These are phyloP conservation scores for Cutaneotrichosporon sp. DNA, from an alignment of 1,284 basidiomycete genomes.

Conservation along the genomic window DNA sequence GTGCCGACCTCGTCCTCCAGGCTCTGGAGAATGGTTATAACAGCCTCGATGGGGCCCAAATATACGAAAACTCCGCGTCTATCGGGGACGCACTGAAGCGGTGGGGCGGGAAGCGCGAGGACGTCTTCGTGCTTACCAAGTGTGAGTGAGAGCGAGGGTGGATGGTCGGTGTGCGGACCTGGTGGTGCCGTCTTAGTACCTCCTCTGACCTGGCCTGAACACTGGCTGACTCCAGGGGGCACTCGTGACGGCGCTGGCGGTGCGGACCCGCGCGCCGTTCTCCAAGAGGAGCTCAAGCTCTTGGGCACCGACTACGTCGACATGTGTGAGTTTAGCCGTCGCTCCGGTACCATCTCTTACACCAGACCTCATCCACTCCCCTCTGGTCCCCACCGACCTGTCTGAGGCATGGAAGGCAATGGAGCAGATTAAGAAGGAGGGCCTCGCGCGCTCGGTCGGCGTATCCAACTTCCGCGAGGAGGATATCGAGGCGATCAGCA, in stretches of 20 bases:
- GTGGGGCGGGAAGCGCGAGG: conserved; percentile 54
- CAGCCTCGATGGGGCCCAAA: conserved; percentile 38
- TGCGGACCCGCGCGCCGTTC: conserved; percentile 32
- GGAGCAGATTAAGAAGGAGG: conserved; percentile 63
- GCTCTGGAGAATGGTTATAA: conserved; percentile 36
- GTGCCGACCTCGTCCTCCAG: conserved; percentile 23
- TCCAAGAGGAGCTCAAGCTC: conserved; percentile 39
- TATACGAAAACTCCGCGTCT: conserved; percentile 51
- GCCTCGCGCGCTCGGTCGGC: conserved; percentile 70
- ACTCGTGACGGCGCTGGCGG: conserved; percentile 10
- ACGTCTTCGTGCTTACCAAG: conserved; percentile 56
- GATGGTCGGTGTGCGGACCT: neutral
- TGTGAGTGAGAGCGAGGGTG: conserved; percentile 23
- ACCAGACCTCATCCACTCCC: conserved; percentile 66
- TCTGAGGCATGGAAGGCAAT: conserved; percentile 60
- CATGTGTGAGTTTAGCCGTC: conserved; percentile 31
- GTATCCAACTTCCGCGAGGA: conserved; percentile 73
- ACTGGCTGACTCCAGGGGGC: conserved; percentile 51
- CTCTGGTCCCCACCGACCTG: conserved; percentile 38
- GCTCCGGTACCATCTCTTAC: neutral
- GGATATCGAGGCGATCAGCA: conserved; percentile 53
- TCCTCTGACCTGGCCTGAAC: neutral
- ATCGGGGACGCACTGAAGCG: conserved; percentile 57
- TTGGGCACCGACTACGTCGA: conserved; percentile 66
- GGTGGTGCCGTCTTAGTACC: no score